Evolutionary conservation across 495 filamentous ascomycete genomes (phyloP), one percentile per base, ranked within the genome.

Genomic region (Oidiodendron maius): DNA sequence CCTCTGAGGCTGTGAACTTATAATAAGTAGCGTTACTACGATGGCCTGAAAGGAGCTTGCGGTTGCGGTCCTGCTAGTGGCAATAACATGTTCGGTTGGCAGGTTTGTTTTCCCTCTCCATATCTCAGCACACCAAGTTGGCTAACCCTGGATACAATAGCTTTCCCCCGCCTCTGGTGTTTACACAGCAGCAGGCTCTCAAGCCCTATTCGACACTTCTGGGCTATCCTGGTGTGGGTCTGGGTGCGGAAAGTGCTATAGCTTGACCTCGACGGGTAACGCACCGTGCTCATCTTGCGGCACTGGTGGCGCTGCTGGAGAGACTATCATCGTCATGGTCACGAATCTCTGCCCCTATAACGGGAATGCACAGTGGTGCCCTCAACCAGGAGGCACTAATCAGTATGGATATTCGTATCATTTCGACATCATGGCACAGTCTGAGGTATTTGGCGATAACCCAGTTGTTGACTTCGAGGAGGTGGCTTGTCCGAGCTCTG

Each of bases 391-490:
- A 10, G 50, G 51, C 4, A 62, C 37, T 0, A 70, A 70, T 46
- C 55, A 63, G 43, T 70, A 70, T 48, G 66, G 66, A 3, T 70
- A 64, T 49, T 55, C 52, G 28, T 67, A 67, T 36, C 67, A 70
- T 43, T 70, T 70, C 48, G 67, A 70, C 40, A 67, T 70, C 50
- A 70, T 67, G 64, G 64, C 62, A 21, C 45, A 66, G 52, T 61
- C 46, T 24, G 43, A 58, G 32, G 41, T 68, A 0, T 63, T 67
- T 40, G 66, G 65, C 13, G 65, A 70, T 40, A 70, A 70, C 44
- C 53, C 57, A 0, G 62, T 70, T 10, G 66, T 70, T 24, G 54
- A 64, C 41, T 70, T 68, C 45, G 55, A 64, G 57, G 46, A 54
- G 15, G 58, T 68, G 8, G 39, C 52, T 3, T 70, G 66, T 42